Percentiles rank a stretch among this genome's conserved stretches.
Conservation (phyloP, 192 early-diverging fungal genomes). For the Coemansia sp. region DNA sequence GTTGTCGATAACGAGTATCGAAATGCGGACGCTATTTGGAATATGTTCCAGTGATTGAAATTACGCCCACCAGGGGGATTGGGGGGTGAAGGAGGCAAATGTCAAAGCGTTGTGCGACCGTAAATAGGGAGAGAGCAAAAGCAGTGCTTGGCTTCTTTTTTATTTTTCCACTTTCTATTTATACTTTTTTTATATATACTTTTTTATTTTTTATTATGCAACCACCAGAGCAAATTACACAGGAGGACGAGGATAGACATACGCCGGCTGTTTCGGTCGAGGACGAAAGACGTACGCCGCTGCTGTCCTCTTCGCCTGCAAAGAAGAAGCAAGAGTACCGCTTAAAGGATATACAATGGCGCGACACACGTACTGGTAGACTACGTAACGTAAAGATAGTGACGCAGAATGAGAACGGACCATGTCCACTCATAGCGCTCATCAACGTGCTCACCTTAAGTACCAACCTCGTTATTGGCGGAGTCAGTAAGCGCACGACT, state of each 20-base stretch:
- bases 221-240: background rate
- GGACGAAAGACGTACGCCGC: background rate
- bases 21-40: slow-evolving; percentile 55
- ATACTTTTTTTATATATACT: background rate
- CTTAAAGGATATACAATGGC: slow-evolving; percentile 75
- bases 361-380: slow-evolving; percentile 54
- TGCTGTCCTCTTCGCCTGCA: background rate
- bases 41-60: slow-evolving; percentile 29
- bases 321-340: slow-evolving; percentile 59
- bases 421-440: slow-evolving; percentile 86
- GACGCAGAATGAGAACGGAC: slow-evolving; percentile 94
- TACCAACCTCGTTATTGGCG: slow-evolving; percentile 57
- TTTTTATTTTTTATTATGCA: background rate
- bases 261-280: background rate
- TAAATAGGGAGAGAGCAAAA: background rate
- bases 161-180: background rate
- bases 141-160: background rate
- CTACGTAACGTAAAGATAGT: slow-evolving; percentile 68
- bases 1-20: slow-evolving; percentile 96
- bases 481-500: slow-evolving; percentile 58
- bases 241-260: no score
- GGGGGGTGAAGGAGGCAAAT: no score
- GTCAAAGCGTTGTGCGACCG: background rate
- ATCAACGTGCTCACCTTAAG: slow-evolving; percentile 81
- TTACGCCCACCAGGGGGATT: no score